Evolutionary conservation across 1,139 yeast species (phyloP).

Genomic region (Meyerozyma elateridarum): DNA sequence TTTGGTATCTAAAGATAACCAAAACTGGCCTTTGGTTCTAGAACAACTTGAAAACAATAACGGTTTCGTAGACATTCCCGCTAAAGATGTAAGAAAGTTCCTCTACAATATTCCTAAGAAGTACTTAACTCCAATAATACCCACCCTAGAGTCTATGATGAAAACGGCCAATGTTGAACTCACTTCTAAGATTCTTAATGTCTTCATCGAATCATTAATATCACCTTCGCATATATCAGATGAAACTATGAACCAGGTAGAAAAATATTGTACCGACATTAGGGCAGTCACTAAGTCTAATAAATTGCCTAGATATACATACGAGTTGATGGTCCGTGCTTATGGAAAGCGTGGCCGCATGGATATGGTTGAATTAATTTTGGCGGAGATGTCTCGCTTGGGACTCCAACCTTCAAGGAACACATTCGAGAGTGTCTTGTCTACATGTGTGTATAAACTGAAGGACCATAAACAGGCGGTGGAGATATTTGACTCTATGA

Average conservation of each 20-base stretch:
- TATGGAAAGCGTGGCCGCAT: constrained; percentile 33
- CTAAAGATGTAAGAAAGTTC: constrained; percentile 35
- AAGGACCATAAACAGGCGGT: constrained; percentile 58
- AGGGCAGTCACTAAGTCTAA: constrained; percentile 14
- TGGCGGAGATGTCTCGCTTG: constrained; percentile 46
- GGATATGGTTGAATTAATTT: constrained; percentile 28
- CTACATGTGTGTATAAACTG: constrained; percentile 56
- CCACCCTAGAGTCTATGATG: constrained; percentile 24
- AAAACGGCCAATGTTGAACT: constrained; percentile 32
- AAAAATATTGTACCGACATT: constrained; percentile 18
- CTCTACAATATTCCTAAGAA: constrained; percentile 41
- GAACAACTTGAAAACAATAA: constrained; percentile 35
- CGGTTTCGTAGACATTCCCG: constrained; percentile 36
- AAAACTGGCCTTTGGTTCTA: constrained; percentile 55
- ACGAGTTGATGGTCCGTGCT: constrained; percentile 36
- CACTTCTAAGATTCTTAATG: constrained; percentile 35
- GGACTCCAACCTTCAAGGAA: constrained; percentile 52
- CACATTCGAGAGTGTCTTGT: constrained; percentile 60
- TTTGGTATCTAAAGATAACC: constrained; percentile 34
- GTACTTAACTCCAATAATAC: constrained; percentile 31
- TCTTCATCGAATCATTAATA: constrained; percentile 37
- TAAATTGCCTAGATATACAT: constrained; percentile 21
- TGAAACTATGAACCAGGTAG: constrained; percentile 20
- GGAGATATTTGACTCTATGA: constrained; percentile 79
- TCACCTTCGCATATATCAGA: constrained; percentile 15